Evolutionary conservation across 2,329 filamentous ascomycete genomes (phyloP).

Genomic region (Eutypella sp.): DNA sequence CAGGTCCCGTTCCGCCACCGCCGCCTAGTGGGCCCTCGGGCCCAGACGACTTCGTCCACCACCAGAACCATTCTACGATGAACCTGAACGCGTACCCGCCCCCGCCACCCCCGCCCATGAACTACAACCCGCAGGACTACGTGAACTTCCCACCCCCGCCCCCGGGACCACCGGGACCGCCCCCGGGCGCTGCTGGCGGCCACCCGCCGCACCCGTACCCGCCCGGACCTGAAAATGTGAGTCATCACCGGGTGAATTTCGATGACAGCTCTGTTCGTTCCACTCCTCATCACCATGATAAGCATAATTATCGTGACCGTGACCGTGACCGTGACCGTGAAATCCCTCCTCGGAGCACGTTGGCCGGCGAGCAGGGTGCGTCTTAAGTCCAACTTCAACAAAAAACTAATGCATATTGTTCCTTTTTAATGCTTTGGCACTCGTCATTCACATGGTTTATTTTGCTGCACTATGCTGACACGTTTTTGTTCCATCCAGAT

Average conservation of each 20-base stretch:
- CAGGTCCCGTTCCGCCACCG: slow-evolving; percentile 7
- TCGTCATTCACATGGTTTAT: background rate
- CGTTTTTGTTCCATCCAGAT: background rate
- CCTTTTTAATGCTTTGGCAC: background rate
- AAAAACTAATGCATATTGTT: background rate
- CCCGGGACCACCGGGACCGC: slow-evolving; percentile 19
- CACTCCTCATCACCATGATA: slow-evolving; percentile 16
- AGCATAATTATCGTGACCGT: slow-evolving; percentile 11
- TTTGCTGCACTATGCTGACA: background rate
- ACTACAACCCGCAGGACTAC: slow-evolving; percentile 26
- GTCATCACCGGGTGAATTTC: slow-evolving; percentile 21
- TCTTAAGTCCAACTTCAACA: slow-evolving; percentile 9
- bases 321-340: no score
- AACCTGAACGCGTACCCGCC: slow-evolving; percentile 24
- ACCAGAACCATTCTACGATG: slow-evolving; percentile 22
- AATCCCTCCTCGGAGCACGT: slow-evolving; percentile 20
- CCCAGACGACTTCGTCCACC: slow-evolving; percentile 22
- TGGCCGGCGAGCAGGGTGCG: slow-evolving; percentile 28
- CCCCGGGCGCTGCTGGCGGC: slow-evolving; percentile 11
- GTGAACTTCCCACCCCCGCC: slow-evolving; percentile 19
- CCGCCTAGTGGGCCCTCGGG: slow-evolving; percentile 5
- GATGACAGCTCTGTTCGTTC: no score
- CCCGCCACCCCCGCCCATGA: slow-evolving; percentile 4
- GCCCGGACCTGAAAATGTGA: slow-evolving; percentile 30
- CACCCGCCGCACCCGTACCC: no score